Conservation (phyloP, 2,329 filamentous ascomycete species). For the Aulographum hederae region DNA sequence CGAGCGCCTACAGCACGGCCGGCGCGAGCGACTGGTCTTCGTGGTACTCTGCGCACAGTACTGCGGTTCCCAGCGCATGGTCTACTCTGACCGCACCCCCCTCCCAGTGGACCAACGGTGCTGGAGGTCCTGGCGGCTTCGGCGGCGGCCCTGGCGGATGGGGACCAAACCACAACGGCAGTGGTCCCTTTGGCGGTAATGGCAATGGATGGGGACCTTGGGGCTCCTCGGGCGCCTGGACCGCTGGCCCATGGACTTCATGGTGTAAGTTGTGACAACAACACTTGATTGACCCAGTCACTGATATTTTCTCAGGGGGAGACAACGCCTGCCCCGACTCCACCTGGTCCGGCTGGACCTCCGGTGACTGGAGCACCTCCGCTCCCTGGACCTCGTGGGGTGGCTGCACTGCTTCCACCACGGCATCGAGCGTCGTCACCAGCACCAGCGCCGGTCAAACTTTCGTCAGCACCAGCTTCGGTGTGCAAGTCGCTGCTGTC, state of each 20-base stretch:
- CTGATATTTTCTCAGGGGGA: no score
- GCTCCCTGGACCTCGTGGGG: conserved; percentile 6
- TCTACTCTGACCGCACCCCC: background rate
- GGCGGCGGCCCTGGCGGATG: conserved; percentile 3
- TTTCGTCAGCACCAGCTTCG: conserved; percentile 4
- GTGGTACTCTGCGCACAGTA: no score
- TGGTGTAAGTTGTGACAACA: no score
- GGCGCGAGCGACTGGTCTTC: no score
- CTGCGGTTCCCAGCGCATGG: background rate
- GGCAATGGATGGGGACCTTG: conserved; percentile 2
- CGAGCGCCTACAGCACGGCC: no score
- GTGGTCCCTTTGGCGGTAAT: conserved; percentile 1
- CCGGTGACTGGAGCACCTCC: conserved; percentile 4
- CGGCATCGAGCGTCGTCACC: conserved; percentile 4
- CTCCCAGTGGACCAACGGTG: background rate
- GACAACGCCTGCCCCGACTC: conserved; percentile 3
- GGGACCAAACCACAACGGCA: background rate
- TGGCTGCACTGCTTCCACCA: conserved; percentile 5
- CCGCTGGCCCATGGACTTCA: conserved; percentile 5
- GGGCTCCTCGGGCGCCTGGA: conserved; percentile 4
- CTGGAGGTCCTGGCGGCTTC: background rate
- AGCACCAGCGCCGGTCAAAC: conserved; percentile 1
- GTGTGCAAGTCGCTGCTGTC: conserved; percentile 4
- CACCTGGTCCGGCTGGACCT: conserved; percentile 6
- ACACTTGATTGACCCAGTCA: no score